Percentiles rank a stretch among this genome's conserved stretches.
These are phyloP conservation scores for Pterocarpus santalinus DNA, from an alignment of 306 rosid species.

Conservation along the genomic window DNA sequence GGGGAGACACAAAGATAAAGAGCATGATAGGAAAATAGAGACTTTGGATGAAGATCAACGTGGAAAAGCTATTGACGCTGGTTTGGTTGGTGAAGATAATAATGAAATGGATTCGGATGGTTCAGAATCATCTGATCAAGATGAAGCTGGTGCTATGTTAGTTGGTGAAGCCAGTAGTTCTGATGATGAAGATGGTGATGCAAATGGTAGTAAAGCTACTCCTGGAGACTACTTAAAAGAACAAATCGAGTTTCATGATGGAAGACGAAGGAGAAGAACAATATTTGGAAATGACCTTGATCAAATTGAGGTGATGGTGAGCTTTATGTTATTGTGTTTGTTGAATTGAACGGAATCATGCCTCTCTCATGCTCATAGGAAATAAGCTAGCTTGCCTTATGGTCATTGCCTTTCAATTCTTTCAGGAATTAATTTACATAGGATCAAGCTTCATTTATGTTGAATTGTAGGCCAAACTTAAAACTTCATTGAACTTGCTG, in stretches of 20 bases:
- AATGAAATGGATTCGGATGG: constrained; percentile 53
- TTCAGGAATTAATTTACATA: constrained; percentile 1
- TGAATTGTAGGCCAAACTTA: constrained; percentile 12
- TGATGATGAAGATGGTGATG: constrained; percentile 52
- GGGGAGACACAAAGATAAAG: constrained; percentile 47
- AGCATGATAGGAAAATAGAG: constrained; percentile 45
- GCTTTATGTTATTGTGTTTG: constrained; percentile 33
- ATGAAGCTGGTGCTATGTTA: constrained; percentile 46
- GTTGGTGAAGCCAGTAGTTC: constrained; percentile 45
- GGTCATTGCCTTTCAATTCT: constrained; percentile 22
- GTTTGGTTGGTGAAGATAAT: constrained; percentile 49
- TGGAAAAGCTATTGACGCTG: constrained; percentile 49
- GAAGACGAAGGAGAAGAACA: constrained; percentile 81
- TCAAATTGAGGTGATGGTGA: constrained; percentile 67
- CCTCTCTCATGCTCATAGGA: background rate
- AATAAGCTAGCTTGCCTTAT: constrained; percentile 17
- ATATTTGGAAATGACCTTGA: constrained; percentile 68
- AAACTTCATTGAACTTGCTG: background rate
- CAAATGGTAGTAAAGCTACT: constrained; percentile 42
- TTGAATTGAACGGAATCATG: constrained; percentile 4
- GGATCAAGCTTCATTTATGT: background rate
- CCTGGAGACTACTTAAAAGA: constrained; percentile 62
- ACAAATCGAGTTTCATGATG: constrained; percentile 74
- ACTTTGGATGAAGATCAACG: constrained; percentile 46
- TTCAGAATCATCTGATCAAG: constrained; percentile 64